Percentiles rank a stretch among this genome's conserved stretches.
Evolutionary conservation across 768 basidiomycete species (phyloP).

Genomic region (Clitopilus hobsonii): DNA sequence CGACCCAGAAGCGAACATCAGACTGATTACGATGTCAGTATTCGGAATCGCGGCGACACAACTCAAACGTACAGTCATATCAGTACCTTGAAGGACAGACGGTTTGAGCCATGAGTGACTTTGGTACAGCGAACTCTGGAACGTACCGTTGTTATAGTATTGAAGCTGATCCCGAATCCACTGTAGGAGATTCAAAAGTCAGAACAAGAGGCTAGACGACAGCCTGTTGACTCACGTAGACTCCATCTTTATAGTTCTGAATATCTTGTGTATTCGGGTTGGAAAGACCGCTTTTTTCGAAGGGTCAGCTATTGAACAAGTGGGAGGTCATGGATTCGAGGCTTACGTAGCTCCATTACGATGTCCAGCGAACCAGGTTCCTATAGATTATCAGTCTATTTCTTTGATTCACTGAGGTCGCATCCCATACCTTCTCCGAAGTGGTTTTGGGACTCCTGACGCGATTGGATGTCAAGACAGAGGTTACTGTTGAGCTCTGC

Average conservation of each 20-base stretch:
- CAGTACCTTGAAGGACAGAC: no score
- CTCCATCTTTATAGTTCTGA: conserved; percentile 8
- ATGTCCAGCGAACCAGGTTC: conserved; percentile 7
- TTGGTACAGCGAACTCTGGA: not conserved
- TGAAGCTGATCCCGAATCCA: conserved; percentile 9
- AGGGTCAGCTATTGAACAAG: not conserved
- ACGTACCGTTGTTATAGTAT: conserved; percentile 8
- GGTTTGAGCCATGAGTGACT: not conserved
- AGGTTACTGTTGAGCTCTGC: conserved; percentile 10
- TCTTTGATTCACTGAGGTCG: no score
- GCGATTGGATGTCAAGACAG: conserved; percentile 6
- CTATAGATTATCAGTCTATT: not conserved
- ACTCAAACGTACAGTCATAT: conserved; percentile 4
- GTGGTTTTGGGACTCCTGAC: conserved; percentile 10
- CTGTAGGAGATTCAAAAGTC: not conserved
- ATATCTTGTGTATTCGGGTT: conserved; percentile 10
- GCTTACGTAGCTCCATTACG: conserved; percentile 9
- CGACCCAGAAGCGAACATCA: conserved; percentile 4
- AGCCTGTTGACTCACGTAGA: conserved; percentile 5
- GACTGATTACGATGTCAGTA: not conserved
- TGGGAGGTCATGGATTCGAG: no score
- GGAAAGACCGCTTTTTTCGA: conserved; percentile 4
- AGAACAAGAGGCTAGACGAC: not conserved
- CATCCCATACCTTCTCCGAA: conserved; percentile 7
- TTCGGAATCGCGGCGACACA: not conserved